Evolutionary conservation across 2,329 filamentous ascomycete genomes (phyloP), one percentile per base, ranked within the genome.

Genomic region (Xylaria sp.): DNA sequence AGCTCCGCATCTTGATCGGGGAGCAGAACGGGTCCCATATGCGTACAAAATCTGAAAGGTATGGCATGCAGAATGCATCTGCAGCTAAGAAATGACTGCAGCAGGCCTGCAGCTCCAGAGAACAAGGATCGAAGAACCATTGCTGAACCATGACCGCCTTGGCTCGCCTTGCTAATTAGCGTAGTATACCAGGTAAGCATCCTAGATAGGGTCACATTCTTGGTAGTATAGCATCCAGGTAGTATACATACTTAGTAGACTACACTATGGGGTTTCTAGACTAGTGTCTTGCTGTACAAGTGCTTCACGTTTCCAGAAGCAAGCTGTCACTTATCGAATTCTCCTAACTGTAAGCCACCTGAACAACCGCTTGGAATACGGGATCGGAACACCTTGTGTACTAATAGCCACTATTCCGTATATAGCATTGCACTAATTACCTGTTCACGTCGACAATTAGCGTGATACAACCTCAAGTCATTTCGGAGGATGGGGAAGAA

Each of bases 51-150:
- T 71, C 58, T 69, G 55, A 68, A 64, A 74, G 72, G 71, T 77
- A 77, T 74, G 75, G 74, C 75, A 77, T 78, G 76, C 76, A 78
- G 75, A 75, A 72, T 73, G 74, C 71, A 77, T 75, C 75, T 78
- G 76, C 76, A 77, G 73, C 76, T 76, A 77, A 75, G 69, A 60
- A 73, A 72, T 73, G 69, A 73, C 73, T 77, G 75, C 75, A 74
- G 72, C 65, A 57, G 23, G 58, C 58, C 71, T 74, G 72, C 72
- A 76, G 71, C 73, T 66, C 58, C 58, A 69, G 70, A 72, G 71
- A 75, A 73, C 74, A 73, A 65, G 75, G 75, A 47, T 73, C 48
- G 25, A 59, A 25, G 50, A 53, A 48, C 65, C 50, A 53, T 29
- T 27, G 48, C 23, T 51, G 48, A 51, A 51, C 48, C 25, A 51